Conservation (phyloP, 148 eudicot genomes). For the Hydrangea macrophylla region DNA sequence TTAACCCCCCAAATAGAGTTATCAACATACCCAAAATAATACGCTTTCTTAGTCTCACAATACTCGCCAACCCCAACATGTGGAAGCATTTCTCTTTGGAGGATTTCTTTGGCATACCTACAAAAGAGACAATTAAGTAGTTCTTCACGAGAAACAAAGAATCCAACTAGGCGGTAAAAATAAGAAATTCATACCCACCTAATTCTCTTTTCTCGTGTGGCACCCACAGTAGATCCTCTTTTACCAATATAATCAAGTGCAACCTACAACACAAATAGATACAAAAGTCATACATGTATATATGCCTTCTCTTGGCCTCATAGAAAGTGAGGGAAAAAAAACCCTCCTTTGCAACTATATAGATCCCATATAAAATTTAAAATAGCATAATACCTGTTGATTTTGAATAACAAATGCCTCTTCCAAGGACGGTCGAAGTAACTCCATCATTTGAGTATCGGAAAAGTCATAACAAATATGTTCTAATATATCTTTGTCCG, state of each 20-base stretch:
- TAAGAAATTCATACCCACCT: conserved; percentile 54
- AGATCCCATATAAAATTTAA: no score
- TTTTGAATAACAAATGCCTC: conserved; percentile 99
- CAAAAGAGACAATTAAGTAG: background rate
- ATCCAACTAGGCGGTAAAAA: conserved; percentile 6
- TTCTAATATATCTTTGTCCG: conserved; percentile 95
- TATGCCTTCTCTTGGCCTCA: no score
- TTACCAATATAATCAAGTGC: conserved; percentile 96
- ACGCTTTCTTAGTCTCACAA: conserved; percentile 98
- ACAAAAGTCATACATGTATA: no score
- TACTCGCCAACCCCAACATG: conserved; percentile 96
- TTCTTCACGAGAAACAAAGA: conserved; percentile 2
- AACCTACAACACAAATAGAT: conserved; percentile 44
- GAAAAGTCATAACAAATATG: conserved; percentile 93
- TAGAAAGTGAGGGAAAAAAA: no score
- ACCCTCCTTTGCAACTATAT: no score
- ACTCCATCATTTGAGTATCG: conserved; percentile 98
- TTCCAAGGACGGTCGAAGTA: conserved; percentile 92
- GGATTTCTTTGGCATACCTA: conserved; percentile 89
- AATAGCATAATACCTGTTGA: conserved; percentile 69
- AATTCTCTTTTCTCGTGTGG: conserved; percentile 82
- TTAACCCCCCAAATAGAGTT: conserved; percentile 3
- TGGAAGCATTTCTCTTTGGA: conserved; percentile 97
- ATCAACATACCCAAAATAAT: conserved; percentile 70
- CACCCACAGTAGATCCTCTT: conserved; percentile 97